Conservation (phyloP, 768 basidiomycete genomes). For the Pleurotus giganteus region DNA sequence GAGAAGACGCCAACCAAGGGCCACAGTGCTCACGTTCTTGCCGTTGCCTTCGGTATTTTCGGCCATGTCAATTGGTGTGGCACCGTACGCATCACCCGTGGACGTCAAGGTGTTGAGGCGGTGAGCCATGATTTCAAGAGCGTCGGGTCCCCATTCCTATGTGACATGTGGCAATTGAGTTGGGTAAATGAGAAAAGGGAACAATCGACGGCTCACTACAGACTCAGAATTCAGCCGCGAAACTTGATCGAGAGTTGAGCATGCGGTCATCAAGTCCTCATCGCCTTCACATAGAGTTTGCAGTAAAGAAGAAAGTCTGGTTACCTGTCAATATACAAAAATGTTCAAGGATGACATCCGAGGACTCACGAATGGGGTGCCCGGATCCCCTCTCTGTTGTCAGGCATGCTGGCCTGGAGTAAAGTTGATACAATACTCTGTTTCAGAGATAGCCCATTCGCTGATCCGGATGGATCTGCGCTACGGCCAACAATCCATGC, state of each 20-base stretch:
- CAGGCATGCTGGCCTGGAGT: constrained; percentile 47
- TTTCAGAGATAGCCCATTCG: constrained; percentile 37
- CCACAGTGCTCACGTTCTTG: neutral
- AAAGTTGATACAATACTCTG: constrained; percentile 45
- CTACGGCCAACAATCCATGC: constrained; percentile 52
- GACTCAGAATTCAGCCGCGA: neutral
- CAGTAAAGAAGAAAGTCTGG: constrained; percentile 32
- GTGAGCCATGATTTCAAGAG: constrained; percentile 54
- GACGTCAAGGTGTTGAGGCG: constrained; percentile 41
- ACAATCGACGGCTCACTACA: neutral
- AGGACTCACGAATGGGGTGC: constrained; percentile 33
- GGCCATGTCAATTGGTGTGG: neutral
- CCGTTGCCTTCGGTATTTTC: neutral
- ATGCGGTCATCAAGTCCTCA: constrained; percentile 28
- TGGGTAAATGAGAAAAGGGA: neutral
- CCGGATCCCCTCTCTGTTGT: constrained; percentile 15
- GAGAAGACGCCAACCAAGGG: constrained; percentile 55
- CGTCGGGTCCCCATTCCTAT: constrained; percentile 50
- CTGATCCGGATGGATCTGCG: constrained; percentile 15
- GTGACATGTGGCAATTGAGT: neutral
- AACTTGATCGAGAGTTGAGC: constrained; percentile 20
- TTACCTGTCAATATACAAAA: neutral
- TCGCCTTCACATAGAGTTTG: constrained; percentile 36
- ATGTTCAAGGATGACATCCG: neutral
- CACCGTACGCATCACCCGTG: constrained; percentile 11